Conservation (phyloP, 139 green algal species). For the Marvania coccoides region DNA sequence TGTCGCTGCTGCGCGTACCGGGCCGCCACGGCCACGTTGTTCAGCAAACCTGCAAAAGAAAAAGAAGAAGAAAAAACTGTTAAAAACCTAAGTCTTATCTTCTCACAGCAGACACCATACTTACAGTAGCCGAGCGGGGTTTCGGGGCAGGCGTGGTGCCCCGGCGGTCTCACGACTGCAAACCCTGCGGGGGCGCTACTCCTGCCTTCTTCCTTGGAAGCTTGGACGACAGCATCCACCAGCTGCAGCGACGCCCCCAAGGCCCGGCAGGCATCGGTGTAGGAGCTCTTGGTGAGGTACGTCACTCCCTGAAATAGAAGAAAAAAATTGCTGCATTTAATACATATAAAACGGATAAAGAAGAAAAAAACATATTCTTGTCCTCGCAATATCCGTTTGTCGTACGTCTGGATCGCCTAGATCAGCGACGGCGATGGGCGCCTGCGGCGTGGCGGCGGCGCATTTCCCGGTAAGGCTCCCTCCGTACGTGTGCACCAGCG, state of each 20-base stretch:
- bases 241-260: constrained; percentile 1
- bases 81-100: too few species aligned
- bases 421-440: neutral
- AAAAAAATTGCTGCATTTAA: too few species aligned
- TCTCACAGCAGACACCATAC: too few species aligned
- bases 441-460: neutral
- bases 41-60: too few species aligned
- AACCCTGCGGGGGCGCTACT: neutral
- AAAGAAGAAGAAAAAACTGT: too few species aligned
- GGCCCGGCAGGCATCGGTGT: constrained; percentile 6
- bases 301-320: too few species aligned
- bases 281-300: constrained; percentile 9
- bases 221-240: constrained; percentile 10
- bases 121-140: constrained; percentile 3
- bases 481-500: neutral
- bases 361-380: too few species aligned
- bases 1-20: neutral
- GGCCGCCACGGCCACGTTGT: constrained; percentile 5
- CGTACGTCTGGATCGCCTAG: neutral
- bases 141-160: neutral
- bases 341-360: too few species aligned
- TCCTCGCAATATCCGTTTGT: too few species aligned
- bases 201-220: too few species aligned
- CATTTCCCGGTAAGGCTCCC: neutral
- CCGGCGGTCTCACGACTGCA: neutral